A percentile compares a stretch with the other conserved stretches of the same genome.
These are phyloP conservation scores for Croton setiger DNA, from an alignment of 441 rosid species.

Conservation along the genomic window DNA sequence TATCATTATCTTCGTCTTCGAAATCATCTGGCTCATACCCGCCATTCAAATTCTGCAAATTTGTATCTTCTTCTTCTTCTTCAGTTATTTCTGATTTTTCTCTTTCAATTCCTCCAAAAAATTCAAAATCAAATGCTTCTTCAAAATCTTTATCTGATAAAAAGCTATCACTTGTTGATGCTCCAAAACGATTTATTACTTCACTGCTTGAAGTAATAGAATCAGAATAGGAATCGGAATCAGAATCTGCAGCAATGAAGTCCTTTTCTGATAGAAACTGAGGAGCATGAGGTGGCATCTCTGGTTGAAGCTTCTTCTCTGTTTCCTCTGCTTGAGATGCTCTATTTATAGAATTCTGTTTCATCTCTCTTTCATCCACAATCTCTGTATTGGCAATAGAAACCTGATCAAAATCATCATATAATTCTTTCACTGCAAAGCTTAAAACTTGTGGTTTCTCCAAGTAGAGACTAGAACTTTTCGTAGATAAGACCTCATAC, in stretches of 20 bases:
- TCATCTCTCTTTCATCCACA: neutral
- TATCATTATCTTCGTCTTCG: slow-evolving; percentile 34
- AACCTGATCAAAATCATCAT: slow-evolving; percentile 22
- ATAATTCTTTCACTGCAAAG: slow-evolving; percentile 30
- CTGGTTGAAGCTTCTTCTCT: slow-evolving; percentile 17
- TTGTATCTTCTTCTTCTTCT: slow-evolving; percentile 18
- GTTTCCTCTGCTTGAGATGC: slow-evolving; percentile 5
- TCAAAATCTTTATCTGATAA: slow-evolving; percentile 54
- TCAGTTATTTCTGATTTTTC: slow-evolving; percentile 18
- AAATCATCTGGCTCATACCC: slow-evolving; percentile 25
- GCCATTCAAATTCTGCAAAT: slow-evolving; percentile 11
- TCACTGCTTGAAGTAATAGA: slow-evolving; percentile 56
- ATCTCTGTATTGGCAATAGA: slow-evolving; percentile 5
- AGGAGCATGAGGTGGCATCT: slow-evolving; percentile 19
- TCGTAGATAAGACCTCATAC: slow-evolving; percentile 31
- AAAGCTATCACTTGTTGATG: slow-evolving; percentile 46
- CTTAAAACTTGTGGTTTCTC: slow-evolving; percentile 37
- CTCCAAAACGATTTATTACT: slow-evolving; percentile 35
- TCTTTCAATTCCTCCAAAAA: slow-evolving; percentile 16
- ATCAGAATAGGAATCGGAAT: slow-evolving; percentile 37
- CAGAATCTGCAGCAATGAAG: slow-evolving; percentile 30
- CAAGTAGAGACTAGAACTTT: slow-evolving; percentile 26
- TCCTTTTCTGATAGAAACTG: slow-evolving; percentile 42
- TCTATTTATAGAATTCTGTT: slow-evolving; percentile 7
- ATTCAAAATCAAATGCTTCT: slow-evolving; percentile 19